Conservation (phyloP, 352 stramenopile species). For the Globisporangium splendens region DNA sequence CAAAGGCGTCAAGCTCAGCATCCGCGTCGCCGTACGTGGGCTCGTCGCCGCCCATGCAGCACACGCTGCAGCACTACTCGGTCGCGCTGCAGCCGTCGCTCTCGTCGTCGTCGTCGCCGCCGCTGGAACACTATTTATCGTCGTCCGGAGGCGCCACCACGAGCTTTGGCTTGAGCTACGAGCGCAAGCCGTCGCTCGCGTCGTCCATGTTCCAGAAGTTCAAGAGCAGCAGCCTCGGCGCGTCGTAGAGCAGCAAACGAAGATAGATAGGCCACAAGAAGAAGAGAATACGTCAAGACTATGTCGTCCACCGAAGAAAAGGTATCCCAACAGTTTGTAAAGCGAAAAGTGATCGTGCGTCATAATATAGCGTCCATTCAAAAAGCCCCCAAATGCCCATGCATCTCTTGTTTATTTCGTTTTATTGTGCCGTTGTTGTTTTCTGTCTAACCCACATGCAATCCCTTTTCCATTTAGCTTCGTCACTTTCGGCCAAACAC, state of each 20-base stretch:
- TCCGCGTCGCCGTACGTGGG: conserved; percentile 7
- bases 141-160: conserved; percentile 15
- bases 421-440: neutral
- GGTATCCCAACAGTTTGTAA: too few relatives aligned
- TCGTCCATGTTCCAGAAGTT: conserved; percentile 58
- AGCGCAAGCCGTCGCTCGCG: conserved; percentile 49
- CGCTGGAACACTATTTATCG: conserved; percentile 39
- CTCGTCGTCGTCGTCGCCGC: conserved; percentile 9
- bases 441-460: neutral
- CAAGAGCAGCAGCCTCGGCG: conserved; percentile 33
- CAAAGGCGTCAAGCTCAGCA: neutral
- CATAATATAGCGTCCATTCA: too few relatives aligned
- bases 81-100: conserved; percentile 8
- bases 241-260: neutral
- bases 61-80: conserved; percentile 2
- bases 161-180: conserved; percentile 24
- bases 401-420: neutral
- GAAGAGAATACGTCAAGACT: neutral
- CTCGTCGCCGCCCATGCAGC: conserved; percentile 9
- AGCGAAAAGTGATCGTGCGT: too few relatives aligned
- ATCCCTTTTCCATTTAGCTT: neutral
- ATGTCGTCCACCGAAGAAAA: too few relatives aligned
- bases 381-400: too few relatives aligned
- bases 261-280: neutral
- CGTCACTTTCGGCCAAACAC: conserved; percentile 44